These are phyloP conservation scores for Globisporangium perplexum DNA, from an alignment of 352 stramenopile genomes.

Conservation along the genomic window DNA sequence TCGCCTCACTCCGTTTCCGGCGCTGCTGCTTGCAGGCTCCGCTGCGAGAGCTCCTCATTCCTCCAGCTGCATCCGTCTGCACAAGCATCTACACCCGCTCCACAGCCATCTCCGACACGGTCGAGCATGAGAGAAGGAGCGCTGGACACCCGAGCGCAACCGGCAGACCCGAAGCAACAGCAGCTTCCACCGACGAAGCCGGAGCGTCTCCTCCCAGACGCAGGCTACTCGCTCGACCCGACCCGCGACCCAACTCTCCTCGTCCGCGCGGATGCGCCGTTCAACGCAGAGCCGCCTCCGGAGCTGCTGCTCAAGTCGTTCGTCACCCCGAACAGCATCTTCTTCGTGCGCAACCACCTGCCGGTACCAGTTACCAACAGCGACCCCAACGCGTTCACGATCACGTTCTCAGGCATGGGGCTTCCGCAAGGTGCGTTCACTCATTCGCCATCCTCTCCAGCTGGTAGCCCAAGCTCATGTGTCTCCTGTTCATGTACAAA, in stretches of 20 bases:
- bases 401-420: slow-evolving; percentile 67
- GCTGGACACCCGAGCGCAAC: not conserved
- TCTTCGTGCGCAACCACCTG: slow-evolving; percentile 98
- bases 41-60: not conserved
- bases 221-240: slow-evolving; percentile 59
- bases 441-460: no score
- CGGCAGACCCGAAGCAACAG: not conserved
- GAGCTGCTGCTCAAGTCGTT: slow-evolving; percentile 92
- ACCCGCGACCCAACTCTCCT: slow-evolving; percentile 76
- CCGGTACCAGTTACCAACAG: slow-evolving; percentile 92
- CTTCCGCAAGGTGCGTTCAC: slow-evolving; percentile 25
- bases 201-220: not conserved
- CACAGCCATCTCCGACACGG: not conserved
- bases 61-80: not conserved
- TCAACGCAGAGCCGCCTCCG: slow-evolving; percentile 93
- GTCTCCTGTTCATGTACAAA: no score
- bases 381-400: slow-evolving; percentile 32
- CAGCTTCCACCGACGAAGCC: not conserved
- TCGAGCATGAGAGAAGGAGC: not conserved
- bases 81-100: not conserved
- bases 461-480: no score
- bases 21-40: no score
- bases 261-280: slow-evolving; percentile 90
- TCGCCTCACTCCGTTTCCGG: no score
- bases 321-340: slow-evolving; percentile 95